Evolutionary conservation across 1,284 basidiomycete genomes (phyloP).

Genomic region (Coniferiporia weirii): DNA sequence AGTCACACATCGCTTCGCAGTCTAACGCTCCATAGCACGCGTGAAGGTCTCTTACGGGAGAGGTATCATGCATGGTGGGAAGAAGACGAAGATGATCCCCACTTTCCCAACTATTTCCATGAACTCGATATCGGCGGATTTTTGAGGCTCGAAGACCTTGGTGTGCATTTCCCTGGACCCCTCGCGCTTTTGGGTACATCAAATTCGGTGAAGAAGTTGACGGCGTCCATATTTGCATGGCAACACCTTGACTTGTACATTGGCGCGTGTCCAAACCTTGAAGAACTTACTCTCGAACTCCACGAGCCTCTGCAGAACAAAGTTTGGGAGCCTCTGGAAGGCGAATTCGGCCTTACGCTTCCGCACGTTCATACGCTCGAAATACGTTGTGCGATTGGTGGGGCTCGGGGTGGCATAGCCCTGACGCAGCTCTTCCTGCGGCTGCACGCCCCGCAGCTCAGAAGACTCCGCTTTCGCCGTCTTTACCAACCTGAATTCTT

Average conservation of each 20-base stretch:
- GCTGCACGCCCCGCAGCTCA: slow-evolving; percentile 1
- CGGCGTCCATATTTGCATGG: slow-evolving; percentile 3
- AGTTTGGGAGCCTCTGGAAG: not conserved
- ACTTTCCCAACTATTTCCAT: not conserved
- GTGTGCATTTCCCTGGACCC: slow-evolving; percentile 7
- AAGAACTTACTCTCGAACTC: not conserved
- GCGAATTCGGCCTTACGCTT: not conserved
- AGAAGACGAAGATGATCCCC: not conserved
- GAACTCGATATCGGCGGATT: not conserved
- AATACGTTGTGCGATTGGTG: slow-evolving; percentile 4
- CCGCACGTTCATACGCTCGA: slow-evolving; percentile 3
- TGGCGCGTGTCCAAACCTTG: slow-evolving; percentile 1
- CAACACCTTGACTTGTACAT: slow-evolving; percentile 3
- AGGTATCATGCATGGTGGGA: slow-evolving; percentile 2
- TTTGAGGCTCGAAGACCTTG: slow-evolving; percentile 5
- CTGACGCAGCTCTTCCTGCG: not conserved
- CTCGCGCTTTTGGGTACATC: not conserved
- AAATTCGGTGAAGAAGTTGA: not conserved
- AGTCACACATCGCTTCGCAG: not conserved
- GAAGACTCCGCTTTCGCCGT: not conserved
- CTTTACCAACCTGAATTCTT: not conserved
- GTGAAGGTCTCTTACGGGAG: not conserved
- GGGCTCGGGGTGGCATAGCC: not conserved
- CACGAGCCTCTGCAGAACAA: not conserved
- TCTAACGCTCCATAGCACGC: slow-evolving; percentile 5